These are phyloP conservation scores for Amanita exitialis DNA, from an alignment of 768 basidiomycete genomes.

Conservation along the genomic window DNA sequence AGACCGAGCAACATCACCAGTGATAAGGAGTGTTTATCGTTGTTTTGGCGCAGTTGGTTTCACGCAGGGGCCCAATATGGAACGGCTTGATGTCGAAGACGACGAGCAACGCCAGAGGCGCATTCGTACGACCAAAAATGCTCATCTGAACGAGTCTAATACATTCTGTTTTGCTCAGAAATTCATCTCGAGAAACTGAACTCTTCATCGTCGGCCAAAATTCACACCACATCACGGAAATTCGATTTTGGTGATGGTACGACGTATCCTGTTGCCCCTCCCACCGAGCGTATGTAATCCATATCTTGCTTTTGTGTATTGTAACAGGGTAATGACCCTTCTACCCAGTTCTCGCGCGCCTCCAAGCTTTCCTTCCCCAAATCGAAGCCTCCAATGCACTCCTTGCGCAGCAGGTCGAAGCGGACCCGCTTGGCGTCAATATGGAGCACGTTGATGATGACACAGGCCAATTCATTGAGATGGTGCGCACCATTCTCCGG, in stretches of 20 bases:
- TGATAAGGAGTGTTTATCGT: not conserved
- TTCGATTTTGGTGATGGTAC: slow-evolving; percentile 29
- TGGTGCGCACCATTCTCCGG: slow-evolving; percentile 31
- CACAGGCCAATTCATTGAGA: slow-evolving; percentile 51
- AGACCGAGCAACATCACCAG: too few species aligned
- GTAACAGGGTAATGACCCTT: not conserved
- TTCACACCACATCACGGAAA: slow-evolving; percentile 12
- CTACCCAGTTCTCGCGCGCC: slow-evolving; percentile 47
- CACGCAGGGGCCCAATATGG: too few species aligned
- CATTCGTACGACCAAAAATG: not conserved
- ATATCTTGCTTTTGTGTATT: not conserved
- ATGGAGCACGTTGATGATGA: slow-evolving; percentile 51
- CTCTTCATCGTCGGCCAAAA: slow-evolving; percentile 12
- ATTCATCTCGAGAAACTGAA: slow-evolving; percentile 31
- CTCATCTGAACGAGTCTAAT: not conserved
- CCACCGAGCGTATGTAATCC: slow-evolving; percentile 35
- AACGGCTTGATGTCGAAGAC: slow-evolving; percentile 8
- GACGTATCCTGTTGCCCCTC: slow-evolving; percentile 28
- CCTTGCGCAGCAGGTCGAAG: slow-evolving; percentile 32
- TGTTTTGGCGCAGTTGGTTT: too few species aligned
- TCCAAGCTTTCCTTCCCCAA: slow-evolving; percentile 59
- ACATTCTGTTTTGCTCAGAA: slow-evolving; percentile 18
- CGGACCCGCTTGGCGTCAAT: slow-evolving; percentile 50
- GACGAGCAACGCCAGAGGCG: slow-evolving; percentile 6
- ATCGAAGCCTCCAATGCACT: slow-evolving; percentile 55